phyloP scores from a whole-genome alignment of 108 stramenopile genomes.

The Cylindrotheca fusiformis region DNA sequence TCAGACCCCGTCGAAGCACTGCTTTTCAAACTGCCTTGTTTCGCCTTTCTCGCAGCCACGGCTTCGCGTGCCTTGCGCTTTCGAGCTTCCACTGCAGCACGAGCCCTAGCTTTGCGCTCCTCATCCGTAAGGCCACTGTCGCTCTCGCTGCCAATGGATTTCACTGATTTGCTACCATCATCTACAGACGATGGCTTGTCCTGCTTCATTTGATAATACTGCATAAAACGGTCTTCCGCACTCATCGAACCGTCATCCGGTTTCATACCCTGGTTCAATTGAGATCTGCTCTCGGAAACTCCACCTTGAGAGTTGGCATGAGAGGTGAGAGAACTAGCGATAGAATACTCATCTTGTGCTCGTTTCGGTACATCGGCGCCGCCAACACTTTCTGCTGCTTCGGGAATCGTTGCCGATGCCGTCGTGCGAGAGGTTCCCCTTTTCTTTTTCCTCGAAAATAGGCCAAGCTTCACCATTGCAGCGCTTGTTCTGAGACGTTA shows the following conservation, averaged over 20 bases:
- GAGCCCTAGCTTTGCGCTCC: constrained; percentile 33
- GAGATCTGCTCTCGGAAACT: neutral
- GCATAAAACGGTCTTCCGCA: constrained; percentile 32
- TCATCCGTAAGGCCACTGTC: constrained; percentile 9
- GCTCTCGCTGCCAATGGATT: neutral
- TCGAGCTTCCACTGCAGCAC: constrained; percentile 33
- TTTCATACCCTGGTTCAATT: neutral
- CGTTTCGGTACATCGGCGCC: too few relatives aligned
- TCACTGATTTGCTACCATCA: neutral
- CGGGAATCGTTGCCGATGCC: neutral
- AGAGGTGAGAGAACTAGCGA: neutral
- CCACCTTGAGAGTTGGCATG: neutral
- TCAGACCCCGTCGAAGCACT: neutral
- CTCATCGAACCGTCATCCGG: constrained; percentile 11
- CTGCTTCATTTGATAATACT: constrained; percentile 17
- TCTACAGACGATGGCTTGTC: neutral
- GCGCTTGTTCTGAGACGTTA: too few relatives aligned
- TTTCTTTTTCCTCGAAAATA: neutral
- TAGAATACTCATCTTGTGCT: neutral
- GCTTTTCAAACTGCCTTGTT: neutral
- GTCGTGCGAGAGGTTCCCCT: neutral
- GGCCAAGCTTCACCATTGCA: neutral
- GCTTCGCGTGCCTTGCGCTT: constrained; percentile 23
- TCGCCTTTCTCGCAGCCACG: neutral
- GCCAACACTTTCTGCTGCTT: neutral